phyloP scores from a whole-genome alignment of 129 eudicot species.

The Solidago caesia region DNA sequence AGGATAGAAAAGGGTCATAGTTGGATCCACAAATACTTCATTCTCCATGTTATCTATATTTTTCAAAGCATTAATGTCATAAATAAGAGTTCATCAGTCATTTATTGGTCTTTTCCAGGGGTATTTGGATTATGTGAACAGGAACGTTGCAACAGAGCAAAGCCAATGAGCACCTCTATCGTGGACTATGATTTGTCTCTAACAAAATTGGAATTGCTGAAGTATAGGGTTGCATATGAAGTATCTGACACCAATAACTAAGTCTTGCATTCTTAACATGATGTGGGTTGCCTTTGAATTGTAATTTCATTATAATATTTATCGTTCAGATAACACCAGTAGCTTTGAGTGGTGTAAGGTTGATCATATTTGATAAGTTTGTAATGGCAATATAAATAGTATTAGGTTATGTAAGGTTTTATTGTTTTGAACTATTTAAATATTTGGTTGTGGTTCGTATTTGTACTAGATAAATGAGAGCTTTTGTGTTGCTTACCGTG shows the following conservation, averaged over 20 bases:
- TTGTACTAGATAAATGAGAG: too few species aligned
- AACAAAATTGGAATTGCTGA: not conserved
- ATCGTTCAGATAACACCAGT: not conserved
- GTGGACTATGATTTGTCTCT: conserved; percentile 4
- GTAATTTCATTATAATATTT: conserved; percentile 9
- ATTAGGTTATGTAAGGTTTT: not conserved
- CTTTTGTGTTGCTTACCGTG: too few species aligned
- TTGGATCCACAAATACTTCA: too few species aligned
- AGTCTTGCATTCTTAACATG: not conserved
- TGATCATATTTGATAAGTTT: not conserved
- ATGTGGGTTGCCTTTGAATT: conserved; percentile 4
- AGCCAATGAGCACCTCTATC: conserved; percentile 12
- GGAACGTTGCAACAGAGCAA: conserved; percentile 22
- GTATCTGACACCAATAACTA: conserved; percentile 7
- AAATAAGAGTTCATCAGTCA: not conserved
- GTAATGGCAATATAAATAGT: not conserved
- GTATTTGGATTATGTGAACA: conserved; percentile 66
- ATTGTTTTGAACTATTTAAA: too few species aligned
- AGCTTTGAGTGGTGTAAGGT: not conserved
- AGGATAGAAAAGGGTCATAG: too few species aligned
- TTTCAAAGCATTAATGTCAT: not conserved
- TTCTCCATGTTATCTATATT: too few species aligned
- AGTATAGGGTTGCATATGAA: not conserved
- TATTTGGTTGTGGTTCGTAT: too few species aligned
- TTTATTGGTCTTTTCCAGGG: conserved; percentile 49